These are phyloP conservation scores for Umbelopsis ramanniana DNA, from an alignment of 192 early-diverging fungal species.

Conservation along the genomic window DNA sequence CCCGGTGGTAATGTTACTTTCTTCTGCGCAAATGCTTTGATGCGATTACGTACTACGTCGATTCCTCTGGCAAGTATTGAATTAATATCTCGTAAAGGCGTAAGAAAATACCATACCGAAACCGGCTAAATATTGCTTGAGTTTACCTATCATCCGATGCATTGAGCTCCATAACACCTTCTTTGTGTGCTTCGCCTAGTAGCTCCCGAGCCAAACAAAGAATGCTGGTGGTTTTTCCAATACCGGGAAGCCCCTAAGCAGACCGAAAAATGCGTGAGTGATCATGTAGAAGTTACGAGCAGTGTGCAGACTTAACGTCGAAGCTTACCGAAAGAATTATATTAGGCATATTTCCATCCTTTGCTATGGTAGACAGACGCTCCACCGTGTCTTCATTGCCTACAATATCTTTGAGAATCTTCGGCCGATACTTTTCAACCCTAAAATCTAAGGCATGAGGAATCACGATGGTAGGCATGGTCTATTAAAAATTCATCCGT, in stretches of 20 bases:
- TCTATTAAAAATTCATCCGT: background rate
- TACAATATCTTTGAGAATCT: conserved; percentile 84
- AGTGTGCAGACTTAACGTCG: background rate
- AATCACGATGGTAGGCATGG: background rate
- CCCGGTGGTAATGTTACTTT: conserved; percentile 94
- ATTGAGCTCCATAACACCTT: conserved; percentile 95
- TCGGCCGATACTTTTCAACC: conserved; percentile 96
- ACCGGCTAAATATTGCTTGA: background rate
- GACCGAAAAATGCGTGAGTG: background rate
- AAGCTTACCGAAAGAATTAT: conserved; percentile 81
- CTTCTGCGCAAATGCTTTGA: conserved; percentile 99
- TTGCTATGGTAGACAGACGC: conserved; percentile 82
- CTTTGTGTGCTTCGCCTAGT: conserved; percentile 83
- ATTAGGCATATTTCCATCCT: conserved; percentile 95
- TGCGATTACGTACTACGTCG: conserved; percentile 93
- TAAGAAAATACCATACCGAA: background rate
- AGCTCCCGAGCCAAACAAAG: conserved; percentile 90
- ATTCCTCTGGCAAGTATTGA: conserved; percentile 71
- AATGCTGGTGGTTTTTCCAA: conserved; percentile 97
- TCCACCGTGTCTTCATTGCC: conserved; percentile 94
- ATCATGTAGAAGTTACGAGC: background rate
- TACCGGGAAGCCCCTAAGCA: conserved; percentile 85
- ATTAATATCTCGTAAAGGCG: background rate
- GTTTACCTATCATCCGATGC: conserved; percentile 95
- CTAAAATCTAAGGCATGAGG: conserved; percentile 29